Evolutionary conservation across 2,329 filamentous ascomycete species (phyloP).

Genomic region (Stagonosporopsis tanaceti): DNA sequence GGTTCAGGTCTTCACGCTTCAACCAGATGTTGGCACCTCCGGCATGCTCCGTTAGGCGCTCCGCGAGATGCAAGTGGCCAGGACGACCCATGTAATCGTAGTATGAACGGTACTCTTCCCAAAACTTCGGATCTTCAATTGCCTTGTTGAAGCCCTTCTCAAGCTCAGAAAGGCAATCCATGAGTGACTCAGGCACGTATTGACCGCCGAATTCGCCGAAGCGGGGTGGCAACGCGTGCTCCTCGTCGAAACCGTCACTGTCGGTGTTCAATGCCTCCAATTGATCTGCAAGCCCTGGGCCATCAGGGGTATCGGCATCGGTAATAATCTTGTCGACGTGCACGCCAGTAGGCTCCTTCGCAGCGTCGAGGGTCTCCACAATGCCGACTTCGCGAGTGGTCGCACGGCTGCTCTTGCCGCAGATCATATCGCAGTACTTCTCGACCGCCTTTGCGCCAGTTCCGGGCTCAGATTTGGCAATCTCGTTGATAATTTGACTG

Average conservation of each 20-base stretch:
- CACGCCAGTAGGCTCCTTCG: slow-evolving; percentile 68
- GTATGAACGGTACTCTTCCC: slow-evolving; percentile 95
- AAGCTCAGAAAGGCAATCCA: slow-evolving; percentile 93
- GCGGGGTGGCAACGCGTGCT: slow-evolving; percentile 74
- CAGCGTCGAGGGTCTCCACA: slow-evolving; percentile 70
- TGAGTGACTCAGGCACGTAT: slow-evolving; percentile 95
- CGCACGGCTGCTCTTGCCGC: slow-evolving; percentile 62
- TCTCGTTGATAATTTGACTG: slow-evolving; percentile 87
- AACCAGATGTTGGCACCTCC: slow-evolving; percentile 97
- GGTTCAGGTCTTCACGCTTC: slow-evolving; percentile 97
- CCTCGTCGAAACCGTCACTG: slow-evolving; percentile 36
- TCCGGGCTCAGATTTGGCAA: slow-evolving; percentile 73
- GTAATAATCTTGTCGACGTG: slow-evolving; percentile 74
- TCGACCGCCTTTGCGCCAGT: slow-evolving; percentile 76
- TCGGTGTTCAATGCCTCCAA: slow-evolving; percentile 79
- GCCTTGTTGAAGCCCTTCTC: slow-evolving; percentile 91
- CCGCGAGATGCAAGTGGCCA: slow-evolving; percentile 87
- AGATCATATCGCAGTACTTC: slow-evolving; percentile 83
- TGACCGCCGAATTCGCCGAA: slow-evolving; percentile 98
- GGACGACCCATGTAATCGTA: slow-evolving; percentile 98
- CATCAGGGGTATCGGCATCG: slow-evolving; percentile 62
- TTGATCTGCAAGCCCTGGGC: slow-evolving; percentile 79
- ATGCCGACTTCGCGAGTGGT: slow-evolving; percentile 73
- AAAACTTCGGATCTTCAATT: slow-evolving; percentile 87
- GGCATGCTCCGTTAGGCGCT: slow-evolving; percentile 85